A percentile compares a stretch with the other conserved stretches of the same genome.
Conservation (phyloP, 2,329 filamentous ascomycete species). For the Beauveria pseudobassiana region DNA sequence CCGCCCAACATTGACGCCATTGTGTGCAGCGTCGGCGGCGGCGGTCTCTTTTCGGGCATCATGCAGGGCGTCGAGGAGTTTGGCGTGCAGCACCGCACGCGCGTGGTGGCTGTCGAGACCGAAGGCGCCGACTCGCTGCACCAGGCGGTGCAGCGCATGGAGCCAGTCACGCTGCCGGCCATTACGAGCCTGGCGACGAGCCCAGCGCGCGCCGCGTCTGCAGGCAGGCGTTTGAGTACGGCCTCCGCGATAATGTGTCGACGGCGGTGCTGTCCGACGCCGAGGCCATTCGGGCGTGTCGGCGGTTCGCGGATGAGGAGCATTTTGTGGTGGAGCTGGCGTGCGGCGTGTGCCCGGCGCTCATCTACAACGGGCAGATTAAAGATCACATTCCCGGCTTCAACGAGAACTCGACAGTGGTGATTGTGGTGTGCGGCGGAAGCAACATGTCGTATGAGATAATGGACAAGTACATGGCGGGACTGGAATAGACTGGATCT, state of each 20-base stretch:
- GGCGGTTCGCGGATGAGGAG: constrained; percentile 22
- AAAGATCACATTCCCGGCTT: constrained; percentile 17
- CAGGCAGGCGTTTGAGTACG: constrained; percentile 30
- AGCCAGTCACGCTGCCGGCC: constrained; percentile 53
- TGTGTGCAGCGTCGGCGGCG: constrained; percentile 72
- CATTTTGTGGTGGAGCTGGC: constrained; percentile 24
- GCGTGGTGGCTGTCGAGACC: constrained; percentile 66
- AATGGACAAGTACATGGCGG: constrained; percentile 17
- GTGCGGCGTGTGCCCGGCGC: constrained; percentile 22
- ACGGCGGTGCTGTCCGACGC: constrained; percentile 21
- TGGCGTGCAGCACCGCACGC: constrained; percentile 22
- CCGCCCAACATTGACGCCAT: constrained; percentile 49
- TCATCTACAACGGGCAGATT: constrained; percentile 21
- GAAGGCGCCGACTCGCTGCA: constrained; percentile 60
- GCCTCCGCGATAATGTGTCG: constrained; percentile 19
- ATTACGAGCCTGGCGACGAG: constrained; percentile 68
- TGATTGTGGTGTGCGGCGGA: constrained; percentile 25
- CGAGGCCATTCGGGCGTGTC: constrained; percentile 21
- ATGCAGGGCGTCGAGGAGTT: constrained; percentile 49
- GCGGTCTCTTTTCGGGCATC: constrained; percentile 69
- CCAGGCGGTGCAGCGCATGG: constrained; percentile 43
- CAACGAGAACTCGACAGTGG: constrained; percentile 19
- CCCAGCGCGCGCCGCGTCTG: constrained; percentile 60
- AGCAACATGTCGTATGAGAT: constrained; percentile 27
- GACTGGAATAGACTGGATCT: neutral